Conservation (phyloP, 2,329 filamentous ascomycete species). For the Aspergillus sp. region DNA sequence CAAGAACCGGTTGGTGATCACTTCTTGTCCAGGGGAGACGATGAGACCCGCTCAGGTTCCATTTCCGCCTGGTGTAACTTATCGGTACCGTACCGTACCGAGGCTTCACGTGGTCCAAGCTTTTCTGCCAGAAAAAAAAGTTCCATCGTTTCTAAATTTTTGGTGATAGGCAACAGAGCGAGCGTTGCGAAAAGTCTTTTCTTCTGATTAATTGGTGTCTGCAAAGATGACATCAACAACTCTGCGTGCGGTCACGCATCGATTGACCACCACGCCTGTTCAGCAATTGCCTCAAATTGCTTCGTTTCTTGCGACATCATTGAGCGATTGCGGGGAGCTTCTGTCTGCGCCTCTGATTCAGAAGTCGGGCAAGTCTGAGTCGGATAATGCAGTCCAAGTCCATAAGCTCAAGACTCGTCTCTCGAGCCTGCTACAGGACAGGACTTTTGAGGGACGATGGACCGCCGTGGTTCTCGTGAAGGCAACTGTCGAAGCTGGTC, state of each 20-base stretch:
- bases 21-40: constrained; percentile 16
- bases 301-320: constrained; percentile 58
- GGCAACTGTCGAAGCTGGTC: constrained; percentile 73
- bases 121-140: constrained; percentile 5
- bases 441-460: constrained; percentile 69
- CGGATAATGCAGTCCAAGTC: constrained; percentile 65
- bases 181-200: not conserved
- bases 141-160: constrained; percentile 1
- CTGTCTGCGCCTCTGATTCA: constrained; percentile 60
- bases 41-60: constrained; percentile 2
- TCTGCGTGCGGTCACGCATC: constrained; percentile 41
- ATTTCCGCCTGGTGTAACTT: constrained; percentile 1
- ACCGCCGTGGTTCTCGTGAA: constrained; percentile 75
- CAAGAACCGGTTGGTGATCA: constrained; percentile 12
- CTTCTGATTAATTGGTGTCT: not conserved
- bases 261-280: constrained; percentile 65
- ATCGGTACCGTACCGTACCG: constrained; percentile 20
- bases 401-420: constrained; percentile 79
- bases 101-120: constrained; percentile 28
- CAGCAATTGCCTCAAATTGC: constrained; percentile 69
- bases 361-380: constrained; percentile 56
- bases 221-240: constrained; percentile 27
- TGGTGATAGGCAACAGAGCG: not conserved
- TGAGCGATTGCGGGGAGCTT: constrained; percentile 52
- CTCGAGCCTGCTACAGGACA: constrained; percentile 72